These are phyloP conservation scores for Saccharomycopsis fodiens DNA, from an alignment of 805 yeast species.

Conservation along the genomic window DNA sequence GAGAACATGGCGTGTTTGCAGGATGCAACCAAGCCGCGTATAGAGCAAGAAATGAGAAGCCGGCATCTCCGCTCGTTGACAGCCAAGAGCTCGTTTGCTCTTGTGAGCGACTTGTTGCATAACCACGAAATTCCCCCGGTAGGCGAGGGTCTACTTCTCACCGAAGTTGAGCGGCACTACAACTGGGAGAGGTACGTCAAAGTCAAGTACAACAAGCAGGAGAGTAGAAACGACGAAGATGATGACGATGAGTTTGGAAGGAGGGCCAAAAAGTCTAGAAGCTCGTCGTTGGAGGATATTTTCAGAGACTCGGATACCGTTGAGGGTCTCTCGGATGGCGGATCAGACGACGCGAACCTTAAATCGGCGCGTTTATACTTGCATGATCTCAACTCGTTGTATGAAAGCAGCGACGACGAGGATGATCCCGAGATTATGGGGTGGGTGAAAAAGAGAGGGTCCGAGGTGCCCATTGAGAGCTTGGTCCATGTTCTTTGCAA, in stretches of 20 bases:
- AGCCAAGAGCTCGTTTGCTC: constrained; percentile 14
- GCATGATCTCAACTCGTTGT: neutral
- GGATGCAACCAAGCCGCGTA: too few species aligned
- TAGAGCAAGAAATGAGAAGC: constrained; percentile 4
- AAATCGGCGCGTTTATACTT: neutral
- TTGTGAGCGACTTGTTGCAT: constrained; percentile 10
- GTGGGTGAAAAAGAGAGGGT: neutral
- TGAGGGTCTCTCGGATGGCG: neutral
- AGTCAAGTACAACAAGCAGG: neutral
- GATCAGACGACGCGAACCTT: neutral
- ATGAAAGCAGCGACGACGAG: neutral
- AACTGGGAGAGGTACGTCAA: constrained; percentile 14
- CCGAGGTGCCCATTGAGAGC: neutral
- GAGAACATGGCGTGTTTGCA: too few species aligned
- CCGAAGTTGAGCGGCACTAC: constrained; percentile 15
- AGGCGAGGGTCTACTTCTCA: constrained; percentile 6
- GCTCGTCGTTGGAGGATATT: neutral
- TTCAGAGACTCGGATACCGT: neutral
- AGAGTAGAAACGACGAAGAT: neutral
- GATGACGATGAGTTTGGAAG: neutral
- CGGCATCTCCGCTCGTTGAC: constrained; percentile 14
- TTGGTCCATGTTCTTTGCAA: neutral
- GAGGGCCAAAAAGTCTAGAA: too few species aligned
- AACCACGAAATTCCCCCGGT: constrained; percentile 12
- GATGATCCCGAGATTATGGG: neutral